Evolutionary conservation across 495 filamentous ascomycete genomes (phyloP).

Genomic region (Daldinia concentrica): DNA sequence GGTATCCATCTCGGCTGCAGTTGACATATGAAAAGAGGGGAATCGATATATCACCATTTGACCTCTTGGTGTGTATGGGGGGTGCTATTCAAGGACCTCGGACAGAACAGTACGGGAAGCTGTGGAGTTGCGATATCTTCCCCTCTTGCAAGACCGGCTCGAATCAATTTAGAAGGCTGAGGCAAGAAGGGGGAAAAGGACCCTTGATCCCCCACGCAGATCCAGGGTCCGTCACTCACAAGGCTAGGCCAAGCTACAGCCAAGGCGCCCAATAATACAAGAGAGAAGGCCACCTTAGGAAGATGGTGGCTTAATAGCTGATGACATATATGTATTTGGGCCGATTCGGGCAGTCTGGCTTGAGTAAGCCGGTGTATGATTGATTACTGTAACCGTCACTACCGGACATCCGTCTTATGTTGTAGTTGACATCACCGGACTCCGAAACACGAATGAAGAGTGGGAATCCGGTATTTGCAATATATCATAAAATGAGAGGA

Average conservation of each 20-base stretch:
- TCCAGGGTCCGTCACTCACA: conserved; percentile 18
- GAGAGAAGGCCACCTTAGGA: not conserved
- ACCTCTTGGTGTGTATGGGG: not conserved
- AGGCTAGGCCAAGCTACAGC: conserved; percentile 34
- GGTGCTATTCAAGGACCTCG: conserved; percentile 14
- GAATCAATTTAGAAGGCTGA: conserved; percentile 18
- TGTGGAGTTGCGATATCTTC: conserved; percentile 15
- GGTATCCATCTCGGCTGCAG: not conserved
- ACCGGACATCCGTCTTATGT: conserved; percentile 38
- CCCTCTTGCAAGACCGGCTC: conserved; percentile 1
- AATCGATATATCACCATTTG: not conserved
- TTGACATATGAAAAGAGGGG: conserved; percentile 8
- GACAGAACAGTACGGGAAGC: not conserved
- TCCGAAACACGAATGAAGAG: conserved; percentile 35
- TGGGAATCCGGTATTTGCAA: conserved; percentile 10
- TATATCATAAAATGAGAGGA: conserved; percentile 9
- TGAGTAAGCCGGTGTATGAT: conserved; percentile 42
- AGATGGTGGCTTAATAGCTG: conserved; percentile 30
- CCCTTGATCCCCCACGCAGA: conserved; percentile 17
- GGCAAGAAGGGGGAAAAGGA: not conserved
- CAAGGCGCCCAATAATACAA: conserved; percentile 25
- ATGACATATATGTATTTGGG: conserved; percentile 14
- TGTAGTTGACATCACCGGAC: conserved; percentile 39
- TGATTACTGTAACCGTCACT: conserved; percentile 40
- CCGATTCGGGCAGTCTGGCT: conserved; percentile 34